Base-by-base conservation (phyloP, 192 early-diverging fungal species). In the Haplosporangium gracile region DNA sequence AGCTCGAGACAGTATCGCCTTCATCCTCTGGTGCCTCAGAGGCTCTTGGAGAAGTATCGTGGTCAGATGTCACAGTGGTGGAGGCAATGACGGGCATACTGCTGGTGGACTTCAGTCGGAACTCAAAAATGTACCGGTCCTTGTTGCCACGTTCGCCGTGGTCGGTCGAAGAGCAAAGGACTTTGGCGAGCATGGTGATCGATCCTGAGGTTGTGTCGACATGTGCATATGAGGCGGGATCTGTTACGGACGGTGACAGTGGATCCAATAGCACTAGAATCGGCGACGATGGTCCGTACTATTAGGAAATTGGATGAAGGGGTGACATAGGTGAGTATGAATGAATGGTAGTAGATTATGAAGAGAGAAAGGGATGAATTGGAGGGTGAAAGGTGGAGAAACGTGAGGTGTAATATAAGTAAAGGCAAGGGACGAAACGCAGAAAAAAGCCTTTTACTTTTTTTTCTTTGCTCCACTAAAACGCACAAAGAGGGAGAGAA, bases 141-240 rank as follows among this genome's bases (percentile, higher is more conserved):
- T 86, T 86, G 53, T 86, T 86, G 15, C 84, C 84, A 18, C 84
- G 84, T 47, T 86, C 84, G 26, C 84, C 84, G n/a, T 86, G 84
- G 40, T 86, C 84, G 20, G 84, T 86, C 9, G 84, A 86, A 9
- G 84, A 86, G 36, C 84, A 86, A 36, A 86, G 32, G 39, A 86
- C 84, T n/a, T 86, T 86, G 39, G 84, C 84, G 36, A 86, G 72
- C 70, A 86, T 72, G 3, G 79, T 86, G 71, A 77, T 77, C 7
- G 79, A 77, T 43, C 84, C 84, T 22, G 84, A 81, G 11, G 84
- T 81, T 10, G 79, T 86, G 26, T 86, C 84, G n/a, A 86, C 55
- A 60, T 81, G 84, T 2, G 84, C 74, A 60, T 74, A 86, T 26
- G 69, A 45, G 15, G 47, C 57, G 2, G 84, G 84, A n/a, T 86